phyloP scores from a whole-genome alignment of 2,329 filamentous ascomycete species.

The Trichophyton mentagrophytes region DNA sequence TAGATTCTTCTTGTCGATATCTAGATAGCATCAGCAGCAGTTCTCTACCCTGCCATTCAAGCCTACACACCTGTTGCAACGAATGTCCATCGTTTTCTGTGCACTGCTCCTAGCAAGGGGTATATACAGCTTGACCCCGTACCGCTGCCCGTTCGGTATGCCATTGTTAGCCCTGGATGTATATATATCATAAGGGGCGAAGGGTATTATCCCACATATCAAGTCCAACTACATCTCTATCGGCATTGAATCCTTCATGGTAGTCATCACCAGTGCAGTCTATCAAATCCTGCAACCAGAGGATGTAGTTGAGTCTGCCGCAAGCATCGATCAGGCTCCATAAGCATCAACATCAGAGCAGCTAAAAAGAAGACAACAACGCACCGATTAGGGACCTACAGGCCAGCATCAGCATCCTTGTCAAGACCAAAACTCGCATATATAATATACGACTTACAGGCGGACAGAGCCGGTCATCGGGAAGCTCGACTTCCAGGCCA shows the following conservation, averaged over 20 bases:
- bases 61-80: slow-evolving; percentile 46
- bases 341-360: not conserved
- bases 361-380: not conserved
- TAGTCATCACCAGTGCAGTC: slow-evolving; percentile 49
- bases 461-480: slow-evolving; percentile 69
- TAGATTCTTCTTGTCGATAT: slow-evolving; percentile 63
- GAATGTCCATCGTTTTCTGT: slow-evolving; percentile 59
- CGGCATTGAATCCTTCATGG: slow-evolving; percentile 39
- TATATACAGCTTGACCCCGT: slow-evolving; percentile 90
- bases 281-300: slow-evolving; percentile 74
- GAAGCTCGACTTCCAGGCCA: slow-evolving; percentile 55
- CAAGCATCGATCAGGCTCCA: not conserved
- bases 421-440: not conserved
- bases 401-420: not conserved
- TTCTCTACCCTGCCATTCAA: not conserved
- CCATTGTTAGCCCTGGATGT: not conserved
- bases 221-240: slow-evolving; percentile 52
- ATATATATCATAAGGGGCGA: not conserved
- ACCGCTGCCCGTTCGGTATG: slow-evolving; percentile 38
- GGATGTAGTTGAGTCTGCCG: slow-evolving; percentile 72
- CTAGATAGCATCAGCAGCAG: slow-evolving; percentile 28
- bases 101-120: slow-evolving; percentile 61
- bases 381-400: slow-evolving; percentile 36
- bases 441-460: slow-evolving; percentile 43
- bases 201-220: slow-evolving; percentile 48